Conservation (phyloP, 352 stramenopile genomes). For the Albugo candida region DNA sequence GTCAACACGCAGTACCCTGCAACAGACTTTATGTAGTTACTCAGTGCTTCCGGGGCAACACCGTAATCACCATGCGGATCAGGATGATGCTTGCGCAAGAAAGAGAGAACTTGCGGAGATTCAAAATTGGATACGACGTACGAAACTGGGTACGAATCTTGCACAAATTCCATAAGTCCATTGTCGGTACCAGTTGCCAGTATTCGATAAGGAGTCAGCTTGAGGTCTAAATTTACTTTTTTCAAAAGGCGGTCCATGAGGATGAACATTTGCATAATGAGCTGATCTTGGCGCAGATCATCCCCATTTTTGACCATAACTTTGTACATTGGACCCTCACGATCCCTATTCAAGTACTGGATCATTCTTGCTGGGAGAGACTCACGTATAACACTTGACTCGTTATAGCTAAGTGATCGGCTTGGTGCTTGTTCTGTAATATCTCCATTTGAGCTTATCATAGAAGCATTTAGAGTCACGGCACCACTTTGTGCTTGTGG, state of each 20-base stretch:
- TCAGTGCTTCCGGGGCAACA: conserved; percentile 82
- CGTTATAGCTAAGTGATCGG: conserved; percentile 5
- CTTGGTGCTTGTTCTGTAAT: conserved; percentile 14
- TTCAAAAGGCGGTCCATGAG: conserved; percentile 99
- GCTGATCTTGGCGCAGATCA: conserved; percentile 98
- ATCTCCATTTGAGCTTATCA: conserved; percentile 2
- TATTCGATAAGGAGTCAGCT: conserved; percentile 92
- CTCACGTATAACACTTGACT: conserved; percentile 25
- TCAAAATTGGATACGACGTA: conserved; percentile 90
- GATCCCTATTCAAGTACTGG: conserved; percentile 53
- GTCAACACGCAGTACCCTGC: conserved; percentile 99
- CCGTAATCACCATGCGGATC: conserved; percentile 71
- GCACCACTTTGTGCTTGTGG: conserved; percentile 11
- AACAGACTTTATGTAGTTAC: conserved; percentile 94
- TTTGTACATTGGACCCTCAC: conserved; percentile 82
- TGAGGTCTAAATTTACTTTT: conserved; percentile 95
- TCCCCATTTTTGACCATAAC: conserved; percentile 99
- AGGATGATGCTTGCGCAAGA: conserved; percentile 71
- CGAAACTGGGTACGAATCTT: conserved; percentile 89
- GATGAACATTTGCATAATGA: conserved; percentile 99
- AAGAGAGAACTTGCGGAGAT: conserved; percentile 82
- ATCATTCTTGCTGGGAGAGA: conserved; percentile 59
- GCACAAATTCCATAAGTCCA: conserved; percentile 95
- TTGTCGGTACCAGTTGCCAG: conserved; percentile 75
- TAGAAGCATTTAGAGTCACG: background rate